Base-by-base conservation (phyloP, 108 stramenopile species). In the Fragilariopsis cylindrus region DNA sequence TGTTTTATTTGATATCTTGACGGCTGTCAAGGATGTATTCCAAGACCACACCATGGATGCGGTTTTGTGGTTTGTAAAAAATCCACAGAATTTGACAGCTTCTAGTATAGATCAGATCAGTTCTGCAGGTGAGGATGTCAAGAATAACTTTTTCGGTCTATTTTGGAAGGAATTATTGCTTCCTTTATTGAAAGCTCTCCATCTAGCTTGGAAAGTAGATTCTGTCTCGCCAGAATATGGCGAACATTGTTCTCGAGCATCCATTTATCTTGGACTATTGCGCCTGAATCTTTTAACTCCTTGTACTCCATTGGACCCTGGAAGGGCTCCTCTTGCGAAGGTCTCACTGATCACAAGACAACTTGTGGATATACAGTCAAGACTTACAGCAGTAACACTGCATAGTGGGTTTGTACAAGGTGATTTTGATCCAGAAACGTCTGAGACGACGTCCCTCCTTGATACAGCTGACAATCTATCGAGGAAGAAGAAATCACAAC, bases 251-350 rank as follows among this genome's bases (percentile, higher is more conserved):
- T 83, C 85, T 9, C 57, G 76, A 62, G 93, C 90, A n/a, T 78
- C 85, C 74, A 82, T 91, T 16, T 83, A 87, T 48, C 57, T 96
- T 45, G 98, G 98, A 5, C 70, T 90, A 39, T 64, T 96, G 4
- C 81, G 90, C 48, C 81, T 97, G 5, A 82, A 86, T 43, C 76
- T 98, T 40, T 70, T 89, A 12, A 57, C 89, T 39, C 98, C 98
- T 12, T 76, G 87, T 19, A 87, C 95, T 13, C 96, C 96, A 3
- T 80, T 97, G n/a, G 98, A 98, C 72, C 98, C 98, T n/a, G 96
- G 93, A 30, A 72, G 72, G 76, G 87, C 84, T 58, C 96, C 98
- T 18, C 77, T 85, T 3, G 91, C 94, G 13, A 95, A 97, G 73
- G 88, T 88, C 4, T 70, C 78, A 4, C 65, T 91, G 39, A 69